Evolutionary conservation across 2,329 filamentous ascomycete species (phyloP).

Genomic region (Onygena corvina): DNA sequence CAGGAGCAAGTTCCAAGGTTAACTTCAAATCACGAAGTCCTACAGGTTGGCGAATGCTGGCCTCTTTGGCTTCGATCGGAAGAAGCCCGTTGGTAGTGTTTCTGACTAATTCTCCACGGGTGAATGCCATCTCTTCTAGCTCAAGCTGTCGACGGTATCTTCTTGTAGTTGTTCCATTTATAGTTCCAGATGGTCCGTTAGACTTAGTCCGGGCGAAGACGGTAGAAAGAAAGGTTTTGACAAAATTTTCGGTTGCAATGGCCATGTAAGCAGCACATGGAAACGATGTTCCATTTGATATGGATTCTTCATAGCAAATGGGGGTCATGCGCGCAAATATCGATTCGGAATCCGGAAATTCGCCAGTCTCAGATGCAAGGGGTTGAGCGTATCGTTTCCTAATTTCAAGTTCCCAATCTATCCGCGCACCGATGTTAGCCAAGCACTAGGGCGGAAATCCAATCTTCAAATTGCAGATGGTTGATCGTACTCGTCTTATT

Average conservation of each 20-base stretch:
- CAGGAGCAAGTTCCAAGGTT: slow-evolving; percentile 62
- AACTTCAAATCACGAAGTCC: slow-evolving; percentile 68
- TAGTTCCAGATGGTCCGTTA: slow-evolving; percentile 51
- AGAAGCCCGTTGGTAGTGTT: slow-evolving; percentile 62
- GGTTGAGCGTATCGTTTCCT: slow-evolving; percentile 52
- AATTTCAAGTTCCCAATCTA: slow-evolving; percentile 53
- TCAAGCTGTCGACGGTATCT: slow-evolving; percentile 64
- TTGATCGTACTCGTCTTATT: slow-evolving; percentile 60
- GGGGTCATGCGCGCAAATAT: slow-evolving; percentile 50
- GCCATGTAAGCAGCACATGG: slow-evolving; percentile 49
- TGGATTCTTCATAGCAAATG: slow-evolving; percentile 53
- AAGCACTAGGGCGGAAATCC: neutral
- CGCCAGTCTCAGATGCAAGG: slow-evolving; percentile 49
- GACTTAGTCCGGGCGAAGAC: slow-evolving; percentile 44
- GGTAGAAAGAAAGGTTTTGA: slow-evolving; percentile 48
- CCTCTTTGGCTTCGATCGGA: slow-evolving; percentile 67
- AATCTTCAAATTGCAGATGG: neutral
- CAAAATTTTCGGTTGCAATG: slow-evolving; percentile 49
- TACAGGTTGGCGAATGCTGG: slow-evolving; percentile 57
- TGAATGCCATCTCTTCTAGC: slow-evolving; percentile 60
- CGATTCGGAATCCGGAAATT: slow-evolving; percentile 48
- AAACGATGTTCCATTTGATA: slow-evolving; percentile 42
- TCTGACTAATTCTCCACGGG: slow-evolving; percentile 60
- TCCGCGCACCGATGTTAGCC: neutral
- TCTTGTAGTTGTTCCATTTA: slow-evolving; percentile 64